phyloP scores from a whole-genome alignment of 306 rosid genomes.

The Nissolia schottii region DNA sequence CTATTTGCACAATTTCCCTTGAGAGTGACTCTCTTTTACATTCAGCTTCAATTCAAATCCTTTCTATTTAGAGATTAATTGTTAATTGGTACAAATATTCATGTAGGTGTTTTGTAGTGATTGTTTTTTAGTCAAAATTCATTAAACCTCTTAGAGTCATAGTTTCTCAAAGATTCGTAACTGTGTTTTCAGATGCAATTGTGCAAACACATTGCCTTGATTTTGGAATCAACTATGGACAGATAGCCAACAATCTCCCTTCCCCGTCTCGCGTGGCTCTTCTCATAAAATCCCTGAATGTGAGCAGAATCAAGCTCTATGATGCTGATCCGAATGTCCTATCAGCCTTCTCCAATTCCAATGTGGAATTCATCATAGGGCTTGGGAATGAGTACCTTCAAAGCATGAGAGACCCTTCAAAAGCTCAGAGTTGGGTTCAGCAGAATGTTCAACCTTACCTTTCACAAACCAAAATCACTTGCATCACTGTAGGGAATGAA shows the following conservation, averaged over 20 bases:
- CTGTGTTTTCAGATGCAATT: constrained; percentile 44
- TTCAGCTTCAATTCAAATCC: not conserved
- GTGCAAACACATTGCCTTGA: constrained; percentile 37
- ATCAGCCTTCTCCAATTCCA: constrained; percentile 60
- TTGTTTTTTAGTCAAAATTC: no score
- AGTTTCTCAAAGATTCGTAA: not conserved
- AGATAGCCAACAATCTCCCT: constrained; percentile 82
- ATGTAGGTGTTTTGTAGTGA: not conserved
- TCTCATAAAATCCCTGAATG: constrained; percentile 65
- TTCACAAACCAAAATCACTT: constrained; percentile 64
- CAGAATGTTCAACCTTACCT: constrained; percentile 55
- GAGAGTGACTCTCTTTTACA: not conserved
- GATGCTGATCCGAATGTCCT: constrained; percentile 92
- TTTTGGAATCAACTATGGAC: constrained; percentile 92
- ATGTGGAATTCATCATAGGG: constrained; percentile 74
- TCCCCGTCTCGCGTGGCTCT: constrained; percentile 55
- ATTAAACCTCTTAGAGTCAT: not conserved
- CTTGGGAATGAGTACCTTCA: constrained; percentile 56
- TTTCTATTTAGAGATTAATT: not conserved
- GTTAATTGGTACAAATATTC: not conserved
- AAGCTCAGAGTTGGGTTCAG: constrained; percentile 73
- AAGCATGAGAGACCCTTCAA: constrained; percentile 54
- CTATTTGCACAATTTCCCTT: not conserved
- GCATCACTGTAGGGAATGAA: constrained; percentile 82
- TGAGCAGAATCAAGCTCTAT: constrained; percentile 73